Base-by-base conservation (phyloP, 2,329 filamentous ascomycete species). In the Boeremia exigua region DNA sequence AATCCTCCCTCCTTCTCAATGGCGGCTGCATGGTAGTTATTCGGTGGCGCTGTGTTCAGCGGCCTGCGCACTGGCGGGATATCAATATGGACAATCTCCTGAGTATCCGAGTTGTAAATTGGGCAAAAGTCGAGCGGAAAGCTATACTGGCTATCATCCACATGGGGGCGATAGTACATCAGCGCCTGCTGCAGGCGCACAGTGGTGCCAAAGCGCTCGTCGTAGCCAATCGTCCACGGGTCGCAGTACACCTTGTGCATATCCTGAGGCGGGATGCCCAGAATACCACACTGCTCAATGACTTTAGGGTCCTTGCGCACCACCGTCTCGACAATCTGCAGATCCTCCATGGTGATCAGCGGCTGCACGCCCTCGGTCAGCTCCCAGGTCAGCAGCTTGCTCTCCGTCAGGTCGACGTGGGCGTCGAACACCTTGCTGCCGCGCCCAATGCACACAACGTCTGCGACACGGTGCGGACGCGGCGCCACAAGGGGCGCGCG, bases 191-290 rank as follows among this genome's bases (percentile, higher is more conserved):
- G 93, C 4, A 96, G 84, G 50, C 93, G 87, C 38, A 91, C 82
- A 38, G 81, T 81, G 72, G 79, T 94, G 59, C 92, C 93, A 68
- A 92, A 95, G 39, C 93, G 88, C 78, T 96, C 91, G 67, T 97
- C 93, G 72, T 92, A 96, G 44, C 93, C 93, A 75, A 97, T 96
- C 0, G 93, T 96, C 93, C 93, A 97, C 10, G 91, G 92, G 73
- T 97, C 93, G 76, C 92, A 96, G 80, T 96, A 96, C 43, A 97
- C 91, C 78, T 96, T 96, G 81, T 95, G 81, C 93, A 97, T 96
- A 58, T 96, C 90, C 63, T 90, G 83, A 53, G 82, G 83, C 11
- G 91, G 85, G 57, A 97, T 91, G 1, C 93, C 93, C 56, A 92
- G 84, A 56, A 96, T 84, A 6, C 84, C 85, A 69, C 93, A 97